These are phyloP conservation scores for Tolypocladium amazonense DNA, from an alignment of 2,329 filamentous ascomycete species.

Conservation along the genomic window DNA sequence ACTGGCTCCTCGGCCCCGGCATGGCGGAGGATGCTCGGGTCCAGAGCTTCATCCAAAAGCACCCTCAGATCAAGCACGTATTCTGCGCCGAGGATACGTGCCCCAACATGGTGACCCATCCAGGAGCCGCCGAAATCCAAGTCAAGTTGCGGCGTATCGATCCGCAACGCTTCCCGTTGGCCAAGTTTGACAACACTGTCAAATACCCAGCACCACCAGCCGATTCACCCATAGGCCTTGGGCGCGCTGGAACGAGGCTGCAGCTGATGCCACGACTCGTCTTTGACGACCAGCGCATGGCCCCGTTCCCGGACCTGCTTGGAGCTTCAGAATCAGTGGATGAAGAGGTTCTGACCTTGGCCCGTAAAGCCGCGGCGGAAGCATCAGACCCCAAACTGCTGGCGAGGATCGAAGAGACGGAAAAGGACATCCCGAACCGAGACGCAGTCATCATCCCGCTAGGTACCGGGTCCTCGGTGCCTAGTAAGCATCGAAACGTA, in stretches of 20 bases:
- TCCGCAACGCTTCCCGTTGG: conserved; percentile 59
- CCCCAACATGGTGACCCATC: conserved; percentile 64
- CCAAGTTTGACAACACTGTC: conserved; percentile 48
- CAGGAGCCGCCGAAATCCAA: conserved; percentile 54
- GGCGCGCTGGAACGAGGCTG: conserved; percentile 31
- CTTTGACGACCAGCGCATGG: conserved; percentile 33
- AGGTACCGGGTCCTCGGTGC: conserved; percentile 82
- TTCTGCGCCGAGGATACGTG: conserved; percentile 66
- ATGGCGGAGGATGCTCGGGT: conserved; percentile 54
- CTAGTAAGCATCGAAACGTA: conserved; percentile 92
- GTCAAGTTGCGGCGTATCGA: conserved; percentile 65
- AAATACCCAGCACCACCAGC: conserved; percentile 10
- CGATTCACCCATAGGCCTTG: conserved; percentile 23
- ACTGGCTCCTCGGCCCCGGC: conserved; percentile 72
- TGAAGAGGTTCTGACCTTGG: conserved; percentile 38
- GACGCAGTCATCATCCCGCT: conserved; percentile 79
- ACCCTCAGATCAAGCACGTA: conserved; percentile 56
- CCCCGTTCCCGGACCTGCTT: conserved; percentile 36
- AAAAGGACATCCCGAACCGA: conserved; percentile 57
- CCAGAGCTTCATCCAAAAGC: conserved; percentile 56
- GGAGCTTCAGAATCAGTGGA: conserved; percentile 29
- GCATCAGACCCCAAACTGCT: conserved; percentile 34
- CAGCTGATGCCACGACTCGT: conserved; percentile 35
- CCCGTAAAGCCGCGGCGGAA: conserved; percentile 32
- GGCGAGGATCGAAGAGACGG: conserved; percentile 36